A percentile compares a stretch with the other conserved stretches of the same genome.
phyloP scores from a whole-genome alignment of 2,329 filamentous ascomycete genomes.

The Pseudogymnoascus sp. region DNA sequence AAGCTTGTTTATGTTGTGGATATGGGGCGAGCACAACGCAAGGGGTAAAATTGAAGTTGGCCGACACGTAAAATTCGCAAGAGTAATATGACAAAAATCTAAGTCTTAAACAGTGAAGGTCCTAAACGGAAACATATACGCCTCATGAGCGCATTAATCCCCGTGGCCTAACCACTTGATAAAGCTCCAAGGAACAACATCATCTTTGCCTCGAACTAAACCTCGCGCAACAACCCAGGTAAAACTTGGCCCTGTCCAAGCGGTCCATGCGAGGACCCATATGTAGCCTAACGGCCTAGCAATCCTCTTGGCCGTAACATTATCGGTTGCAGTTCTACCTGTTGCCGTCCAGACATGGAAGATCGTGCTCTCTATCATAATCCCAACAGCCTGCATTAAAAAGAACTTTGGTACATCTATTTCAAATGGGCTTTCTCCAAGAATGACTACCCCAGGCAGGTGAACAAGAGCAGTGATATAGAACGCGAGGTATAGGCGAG shows the following conservation, averaged over 20 bases:
- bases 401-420: background rate
- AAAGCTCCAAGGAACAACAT: constrained; percentile 1
- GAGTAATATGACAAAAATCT: background rate
- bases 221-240: background rate
- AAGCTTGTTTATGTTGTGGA: background rate
- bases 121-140: background rate
- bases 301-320: background rate
- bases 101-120: background rate
- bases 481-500: background rate
- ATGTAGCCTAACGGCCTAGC: background rate
- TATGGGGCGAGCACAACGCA: background rate
- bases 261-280: background rate
- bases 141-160: background rate
- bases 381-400: background rate
- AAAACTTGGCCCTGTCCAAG: background rate
- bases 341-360: background rate
- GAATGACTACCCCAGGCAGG: background rate
- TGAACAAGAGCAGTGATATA: background rate
- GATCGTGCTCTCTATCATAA: background rate
- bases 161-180: background rate
- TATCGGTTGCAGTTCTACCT: background rate
- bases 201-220: background rate
- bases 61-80: background rate
- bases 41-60: background rate
- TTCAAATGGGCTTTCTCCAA: background rate